Conservation (phyloP, 306 rosid genomes). For the Sechiopsis laciniata region DNA sequence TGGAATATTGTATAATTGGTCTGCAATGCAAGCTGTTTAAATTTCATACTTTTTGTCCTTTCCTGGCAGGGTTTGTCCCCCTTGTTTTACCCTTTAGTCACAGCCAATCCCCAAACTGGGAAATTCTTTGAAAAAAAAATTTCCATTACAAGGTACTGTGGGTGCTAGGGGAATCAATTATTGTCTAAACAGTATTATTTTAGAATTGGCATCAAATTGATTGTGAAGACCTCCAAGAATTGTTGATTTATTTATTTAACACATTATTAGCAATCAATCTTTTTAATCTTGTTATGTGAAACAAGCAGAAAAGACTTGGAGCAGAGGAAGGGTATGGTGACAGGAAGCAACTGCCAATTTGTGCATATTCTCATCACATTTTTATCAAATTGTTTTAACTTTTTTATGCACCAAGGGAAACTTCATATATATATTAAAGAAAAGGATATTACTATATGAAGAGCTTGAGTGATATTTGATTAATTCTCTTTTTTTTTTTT, state of each 20-base stretch:
- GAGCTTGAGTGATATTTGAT: background rate
- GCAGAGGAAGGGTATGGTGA: background rate
- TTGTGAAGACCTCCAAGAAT: background rate
- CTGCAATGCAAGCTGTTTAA: conserved; percentile 19
- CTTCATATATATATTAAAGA: background rate
- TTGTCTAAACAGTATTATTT: background rate
- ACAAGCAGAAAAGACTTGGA: background rate
- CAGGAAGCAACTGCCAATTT: background rate
- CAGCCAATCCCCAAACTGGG: conserved; percentile 3
- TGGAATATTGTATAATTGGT: conserved; percentile 15
- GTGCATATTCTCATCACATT: background rate
- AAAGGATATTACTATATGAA: background rate
- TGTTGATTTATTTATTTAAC: background rate
- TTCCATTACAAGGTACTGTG: background rate
- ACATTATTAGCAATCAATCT: background rate
- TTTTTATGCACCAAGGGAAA: background rate
- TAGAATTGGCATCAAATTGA: background rate
- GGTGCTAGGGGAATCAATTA: conserved; percentile 4
- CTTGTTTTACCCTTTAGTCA: background rate
- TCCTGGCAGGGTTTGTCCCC: background rate
- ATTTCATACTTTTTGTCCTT: background rate
- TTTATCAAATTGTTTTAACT: background rate
- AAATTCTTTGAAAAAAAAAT: background rate
- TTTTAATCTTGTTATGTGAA: background rate
- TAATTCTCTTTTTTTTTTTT: too few species aligned